Evolutionary conservation across 2,329 filamentous ascomycete species (phyloP), one percentile per base, ranked within the genome.

Genomic region (Cladophialophora immunda): DNA sequence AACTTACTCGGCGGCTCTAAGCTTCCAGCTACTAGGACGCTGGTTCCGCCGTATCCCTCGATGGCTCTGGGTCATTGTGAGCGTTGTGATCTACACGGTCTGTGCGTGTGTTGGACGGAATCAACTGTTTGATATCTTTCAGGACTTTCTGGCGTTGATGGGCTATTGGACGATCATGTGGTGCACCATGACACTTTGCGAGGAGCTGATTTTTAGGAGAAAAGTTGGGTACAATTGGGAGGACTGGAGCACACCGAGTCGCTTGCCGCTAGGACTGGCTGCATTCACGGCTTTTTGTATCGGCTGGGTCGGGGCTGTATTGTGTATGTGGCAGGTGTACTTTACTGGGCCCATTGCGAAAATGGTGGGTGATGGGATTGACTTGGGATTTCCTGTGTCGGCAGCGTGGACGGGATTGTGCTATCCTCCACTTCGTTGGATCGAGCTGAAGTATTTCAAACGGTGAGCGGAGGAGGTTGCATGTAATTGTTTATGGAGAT

Each of bases 71-170:
- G 80, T 78, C 4, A 76, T 78, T 19, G 67, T 79, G 59, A 77
- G 75, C 29, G 81, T 79, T 4, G 58, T 79, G 36, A 75, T 82
- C 17, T 81, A 82, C 69, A 74, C 80, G 4, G 76, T 78, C 29
- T 82, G 80, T 67, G 80, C 79, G 4, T 77, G 82, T 60, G 81
- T 78, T 3, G 81, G 81, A 0, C 77, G 80, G 1, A 77, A 82
- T 58, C 75, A 77, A 47, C 73, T 83, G 1, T 82, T 80, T 68
- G 74, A 78, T 34, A 78, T 83, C 50, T 82, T 82, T 68, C 75
- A 80, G 60, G 78, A 80, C 63, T 81, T 83, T 63, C 73, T 84
- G 17, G 79, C 81, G 7, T 67, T 83, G 19, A 83, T 84, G 70
- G 79, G 80, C 4, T 83, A 84, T 67, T 83, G 78, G 76, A 71